Percentiles rank a stretch among this genome's conserved stretches.
Evolutionary conservation across 2,329 filamentous ascomycete genomes (phyloP).

Genomic region (Cercospora sp.): DNA sequence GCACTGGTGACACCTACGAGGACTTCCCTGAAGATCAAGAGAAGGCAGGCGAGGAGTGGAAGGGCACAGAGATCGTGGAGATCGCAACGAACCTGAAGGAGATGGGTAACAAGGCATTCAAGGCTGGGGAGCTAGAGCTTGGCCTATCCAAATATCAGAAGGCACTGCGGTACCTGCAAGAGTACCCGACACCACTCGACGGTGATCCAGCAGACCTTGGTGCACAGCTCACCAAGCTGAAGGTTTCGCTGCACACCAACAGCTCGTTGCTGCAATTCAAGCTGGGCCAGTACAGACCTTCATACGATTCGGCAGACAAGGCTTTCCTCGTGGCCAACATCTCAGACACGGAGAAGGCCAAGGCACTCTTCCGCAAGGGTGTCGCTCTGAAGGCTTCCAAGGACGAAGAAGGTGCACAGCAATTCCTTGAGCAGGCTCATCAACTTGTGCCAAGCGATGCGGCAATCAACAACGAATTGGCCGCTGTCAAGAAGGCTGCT

Average conservation of each 20-base stretch:
- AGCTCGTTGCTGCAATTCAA: constrained; percentile 83
- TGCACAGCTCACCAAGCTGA: constrained; percentile 67
- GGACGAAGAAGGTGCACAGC: constrained; percentile 74
- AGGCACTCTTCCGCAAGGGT: constrained; percentile 82
- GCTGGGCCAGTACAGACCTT: constrained; percentile 69
- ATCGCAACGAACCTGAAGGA: constrained; percentile 86
- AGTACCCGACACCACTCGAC: constrained; percentile 70
- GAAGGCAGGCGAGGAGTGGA: constrained; percentile 56
- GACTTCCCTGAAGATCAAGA: constrained; percentile 88
- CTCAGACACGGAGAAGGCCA: constrained; percentile 77
- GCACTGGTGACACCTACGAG: constrained; percentile 87
- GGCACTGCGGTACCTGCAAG: constrained; percentile 82
- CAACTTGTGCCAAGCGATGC: constrained; percentile 65
- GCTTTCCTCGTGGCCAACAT: constrained; percentile 68
- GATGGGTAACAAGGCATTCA: constrained; percentile 91
- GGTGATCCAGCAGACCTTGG: constrained; percentile 69
- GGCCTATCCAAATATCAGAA: constrained; percentile 94
- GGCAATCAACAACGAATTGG: constrained; percentile 72
- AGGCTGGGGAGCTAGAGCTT: constrained; percentile 66
- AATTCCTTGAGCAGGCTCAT: constrained; percentile 46
- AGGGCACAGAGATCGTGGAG: constrained; percentile 68
- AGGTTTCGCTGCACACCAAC: constrained; percentile 87
- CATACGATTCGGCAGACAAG: constrained; percentile 66
- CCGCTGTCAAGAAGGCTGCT: constrained; percentile 73
- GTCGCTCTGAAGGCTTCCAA: constrained; percentile 73